A percentile compares a stretch with the other conserved stretches of the same genome.
Conservation (phyloP, 345 rosid species). For the Psidium guajava region DNA sequence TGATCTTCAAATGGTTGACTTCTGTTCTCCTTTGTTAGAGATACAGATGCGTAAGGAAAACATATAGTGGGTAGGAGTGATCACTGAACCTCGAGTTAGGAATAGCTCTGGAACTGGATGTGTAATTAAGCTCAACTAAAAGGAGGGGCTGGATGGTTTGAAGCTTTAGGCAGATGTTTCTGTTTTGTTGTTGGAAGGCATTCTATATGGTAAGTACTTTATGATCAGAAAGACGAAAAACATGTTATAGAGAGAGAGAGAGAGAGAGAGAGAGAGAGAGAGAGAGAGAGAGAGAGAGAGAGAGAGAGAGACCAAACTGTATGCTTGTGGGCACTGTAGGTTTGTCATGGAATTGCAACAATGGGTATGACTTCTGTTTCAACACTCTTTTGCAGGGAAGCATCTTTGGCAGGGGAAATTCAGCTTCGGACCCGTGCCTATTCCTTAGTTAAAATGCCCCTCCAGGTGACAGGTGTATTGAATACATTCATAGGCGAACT, state of each 20-base stretch:
- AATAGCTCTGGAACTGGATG: no score
- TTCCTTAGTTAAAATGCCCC: not conserved
- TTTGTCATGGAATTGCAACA: not conserved
- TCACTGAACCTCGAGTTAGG: no score
- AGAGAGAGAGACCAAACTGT: not conserved
- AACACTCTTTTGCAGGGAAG: not conserved
- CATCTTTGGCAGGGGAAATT: not conserved
- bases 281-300: not conserved
- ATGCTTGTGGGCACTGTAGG: not conserved
- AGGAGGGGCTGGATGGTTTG: no score
- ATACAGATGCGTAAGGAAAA: not conserved
- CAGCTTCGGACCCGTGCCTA: not conserved
- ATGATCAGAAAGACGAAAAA: not conserved
- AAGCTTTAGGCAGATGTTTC: not conserved
- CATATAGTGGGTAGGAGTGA: not conserved
- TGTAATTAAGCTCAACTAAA: no score
- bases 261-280: not conserved
- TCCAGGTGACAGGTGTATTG: not conserved
- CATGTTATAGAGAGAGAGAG: not conserved
- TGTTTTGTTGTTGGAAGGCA: not conserved
- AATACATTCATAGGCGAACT: not conserved
- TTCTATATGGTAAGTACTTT: not conserved
- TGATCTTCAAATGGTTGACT: not conserved
- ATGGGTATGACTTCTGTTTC: not conserved
- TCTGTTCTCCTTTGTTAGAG: not conserved